Evolutionary conservation across 208 protist genomes (phyloP), one percentile per base, ranked within the genome.

Genomic region (Leishmania gerbilli): DNA sequence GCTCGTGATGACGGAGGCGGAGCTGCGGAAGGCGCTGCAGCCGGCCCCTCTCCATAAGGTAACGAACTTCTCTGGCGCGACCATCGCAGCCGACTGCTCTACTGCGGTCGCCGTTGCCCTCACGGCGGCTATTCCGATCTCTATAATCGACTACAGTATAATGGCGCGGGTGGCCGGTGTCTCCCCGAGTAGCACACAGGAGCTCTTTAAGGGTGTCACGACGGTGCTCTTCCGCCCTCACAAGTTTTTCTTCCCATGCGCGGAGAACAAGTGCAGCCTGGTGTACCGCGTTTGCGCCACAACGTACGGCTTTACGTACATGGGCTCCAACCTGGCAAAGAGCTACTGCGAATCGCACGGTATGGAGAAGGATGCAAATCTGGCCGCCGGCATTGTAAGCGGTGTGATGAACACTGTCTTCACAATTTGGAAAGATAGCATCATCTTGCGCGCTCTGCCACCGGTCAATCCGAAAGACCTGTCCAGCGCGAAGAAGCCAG

Each of bases 141-240:
- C 94, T 45, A 94, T 97, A 79, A 93, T 97, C 77, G 94, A 97
- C 86, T 97, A 97, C 85, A 95, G 91, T 55, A 97, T 97, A 71
- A 97, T 97, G 91, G 88, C 94, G 0, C 89, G 92, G 60, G 92
- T 97, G 31, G 91, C 92, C 9, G 92, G 93, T 27, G 86, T 93
- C 37, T 89, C 93, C 65, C 82, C 93, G 72, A 97, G 92, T 81
- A 95, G 91, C 84, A 79, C 91, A 51, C 83, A 88, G 58, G 94
- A 95, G 81, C 64, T 97, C 9, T 75, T 82, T 45, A 85, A 87
- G 56, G 94, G 94, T 58, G 85, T 91, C 47, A 86, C 83, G 37
- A 97, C 94, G 24, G 74, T 95, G 24, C 76, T 95, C 11, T 65
- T 90, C 53, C 92, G 91, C 0, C 94, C 94, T 4, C 92, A 97